A percentile compares a stretch with the other conserved stretches of the same genome.
phyloP scores from a whole-genome alignment of 192 early-diverging fungal species.

The Coemansia sp. region DNA sequence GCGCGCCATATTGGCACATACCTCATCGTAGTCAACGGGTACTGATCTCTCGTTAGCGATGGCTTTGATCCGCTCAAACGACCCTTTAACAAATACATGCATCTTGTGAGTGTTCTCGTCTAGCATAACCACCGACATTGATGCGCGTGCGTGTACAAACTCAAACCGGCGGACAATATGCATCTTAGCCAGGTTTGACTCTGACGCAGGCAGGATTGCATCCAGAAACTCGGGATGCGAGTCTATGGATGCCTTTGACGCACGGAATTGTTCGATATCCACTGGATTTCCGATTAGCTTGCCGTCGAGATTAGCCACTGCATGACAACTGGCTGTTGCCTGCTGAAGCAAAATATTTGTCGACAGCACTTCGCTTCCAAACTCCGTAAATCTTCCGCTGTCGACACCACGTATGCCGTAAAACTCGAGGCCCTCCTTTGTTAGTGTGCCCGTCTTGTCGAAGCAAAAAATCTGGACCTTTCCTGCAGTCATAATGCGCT shows the following conservation, averaged over 20 bases:
- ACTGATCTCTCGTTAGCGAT: conserved; percentile 49
- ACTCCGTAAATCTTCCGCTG: conserved; percentile 8
- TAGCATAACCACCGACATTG: conserved; percentile 60
- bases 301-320: conserved; percentile 54
- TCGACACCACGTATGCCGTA: conserved; percentile 42
- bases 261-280: conserved; percentile 67
- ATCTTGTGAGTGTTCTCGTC: conserved; percentile 46
- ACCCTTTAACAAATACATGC: conserved; percentile 66
- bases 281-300: conserved; percentile 64
- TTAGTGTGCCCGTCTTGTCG: conserved; percentile 69
- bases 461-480: conserved; percentile 67
- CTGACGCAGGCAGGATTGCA: conserved; percentile 33
- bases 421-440: conserved; percentile 64
- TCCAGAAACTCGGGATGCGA: conserved; percentile 47
- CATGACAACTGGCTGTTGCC: conserved; percentile 58
- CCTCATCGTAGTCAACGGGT: conserved; percentile 59
- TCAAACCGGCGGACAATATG: conserved; percentile 61
- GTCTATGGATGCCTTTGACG: conserved; percentile 32
- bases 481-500: conserved; percentile 60
- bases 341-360: conserved; percentile 19
- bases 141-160: conserved; percentile 65
- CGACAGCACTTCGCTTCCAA: conserved; percentile 6
- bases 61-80: conserved; percentile 68
- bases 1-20: conserved; percentile 57
- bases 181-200: conserved; percentile 4